Conservation (phyloP, 805 yeast species). For the Candida boidinii region DNA sequence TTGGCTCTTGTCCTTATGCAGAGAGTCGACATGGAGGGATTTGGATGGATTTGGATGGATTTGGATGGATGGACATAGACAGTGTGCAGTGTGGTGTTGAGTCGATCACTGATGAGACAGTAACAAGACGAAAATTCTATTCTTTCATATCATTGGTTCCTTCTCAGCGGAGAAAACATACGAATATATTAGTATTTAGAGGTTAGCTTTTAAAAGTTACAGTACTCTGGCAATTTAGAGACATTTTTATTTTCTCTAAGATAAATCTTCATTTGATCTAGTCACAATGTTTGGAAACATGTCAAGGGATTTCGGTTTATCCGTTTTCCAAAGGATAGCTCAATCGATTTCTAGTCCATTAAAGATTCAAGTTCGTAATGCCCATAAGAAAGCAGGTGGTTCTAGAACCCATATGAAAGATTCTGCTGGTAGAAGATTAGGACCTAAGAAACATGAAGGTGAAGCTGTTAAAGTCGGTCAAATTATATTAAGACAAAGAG, state of each 20-base stretch:
- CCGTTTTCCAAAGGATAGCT: not conserved
- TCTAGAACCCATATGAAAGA: constrained; percentile 91
- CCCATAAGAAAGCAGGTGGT: constrained; percentile 92
- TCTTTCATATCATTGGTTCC: too few species aligned
- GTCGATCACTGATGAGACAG: too few species aligned
- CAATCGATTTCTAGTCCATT: not conserved
- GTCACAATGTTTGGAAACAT: not conserved
- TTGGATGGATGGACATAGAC: too few species aligned
- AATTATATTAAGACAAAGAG: constrained; percentile 88
- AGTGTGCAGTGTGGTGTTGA: too few species aligned
- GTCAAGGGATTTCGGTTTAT: not conserved
- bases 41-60: too few species aligned
- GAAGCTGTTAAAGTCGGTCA: constrained; percentile 71
- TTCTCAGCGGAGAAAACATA: too few species aligned
- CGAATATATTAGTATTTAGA: too few species aligned
- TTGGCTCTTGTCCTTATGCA: too few species aligned
- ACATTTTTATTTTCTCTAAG: not conserved
- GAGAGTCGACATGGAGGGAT: too few species aligned
- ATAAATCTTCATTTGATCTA: not conserved
- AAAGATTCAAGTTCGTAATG: constrained; percentile 59
- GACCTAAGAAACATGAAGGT: constrained; percentile 83
- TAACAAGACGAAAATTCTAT: too few species aligned
- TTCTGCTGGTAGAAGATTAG: constrained; percentile 90
- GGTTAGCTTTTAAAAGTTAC: too few species aligned
- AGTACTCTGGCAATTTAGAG: too few species aligned